A percentile compares a stretch with the other conserved stretches of the same genome.
phyloP scores from a whole-genome alignment of 345 rosid genomes.

The Psidium friedrichsthalianum region DNA sequence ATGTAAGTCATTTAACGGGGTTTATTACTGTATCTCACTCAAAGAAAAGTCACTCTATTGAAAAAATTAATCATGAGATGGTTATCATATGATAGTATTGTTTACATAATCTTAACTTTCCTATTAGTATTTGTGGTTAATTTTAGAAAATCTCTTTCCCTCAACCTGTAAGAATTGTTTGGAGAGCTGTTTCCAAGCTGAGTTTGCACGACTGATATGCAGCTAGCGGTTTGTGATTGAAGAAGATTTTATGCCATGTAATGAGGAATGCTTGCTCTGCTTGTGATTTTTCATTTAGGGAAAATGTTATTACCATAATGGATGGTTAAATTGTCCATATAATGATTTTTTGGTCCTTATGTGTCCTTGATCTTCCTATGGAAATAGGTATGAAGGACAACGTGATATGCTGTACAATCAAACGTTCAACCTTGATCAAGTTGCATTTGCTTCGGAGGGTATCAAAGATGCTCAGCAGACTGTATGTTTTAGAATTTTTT shows the following conservation, averaged over 20 bases:
- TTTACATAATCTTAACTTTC: background rate
- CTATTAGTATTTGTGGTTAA: background rate
- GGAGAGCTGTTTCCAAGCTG: background rate
- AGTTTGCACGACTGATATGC: background rate
- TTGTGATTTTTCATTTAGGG: no score
- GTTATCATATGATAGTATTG: background rate
- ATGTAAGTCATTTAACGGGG: conserved; percentile 28
- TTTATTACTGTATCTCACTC: background rate
- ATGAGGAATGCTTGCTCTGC: background rate
- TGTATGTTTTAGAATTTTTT: conserved; percentile 27
- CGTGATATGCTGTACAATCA: conserved; percentile 97
- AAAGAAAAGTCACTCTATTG: background rate
- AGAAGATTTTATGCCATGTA: background rate
- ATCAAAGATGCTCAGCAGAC: conserved; percentile 98
- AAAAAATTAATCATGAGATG: background rate
- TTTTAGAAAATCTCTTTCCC: background rate
- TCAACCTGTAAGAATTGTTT: background rate
- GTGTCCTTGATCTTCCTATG: background rate
- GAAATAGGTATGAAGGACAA: conserved; percentile 88
- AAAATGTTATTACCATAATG: background rate
- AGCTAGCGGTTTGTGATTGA: background rate
- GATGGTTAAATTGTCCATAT: background rate
- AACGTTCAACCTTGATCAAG: conserved; percentile 99
- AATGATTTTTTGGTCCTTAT: background rate
- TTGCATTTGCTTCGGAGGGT: conserved; percentile 97